Percentiles rank a stretch among this genome's conserved stretches.
Conservation (phyloP, 2,329 filamentous ascomycete species). For the Phoma herbarum region DNA sequence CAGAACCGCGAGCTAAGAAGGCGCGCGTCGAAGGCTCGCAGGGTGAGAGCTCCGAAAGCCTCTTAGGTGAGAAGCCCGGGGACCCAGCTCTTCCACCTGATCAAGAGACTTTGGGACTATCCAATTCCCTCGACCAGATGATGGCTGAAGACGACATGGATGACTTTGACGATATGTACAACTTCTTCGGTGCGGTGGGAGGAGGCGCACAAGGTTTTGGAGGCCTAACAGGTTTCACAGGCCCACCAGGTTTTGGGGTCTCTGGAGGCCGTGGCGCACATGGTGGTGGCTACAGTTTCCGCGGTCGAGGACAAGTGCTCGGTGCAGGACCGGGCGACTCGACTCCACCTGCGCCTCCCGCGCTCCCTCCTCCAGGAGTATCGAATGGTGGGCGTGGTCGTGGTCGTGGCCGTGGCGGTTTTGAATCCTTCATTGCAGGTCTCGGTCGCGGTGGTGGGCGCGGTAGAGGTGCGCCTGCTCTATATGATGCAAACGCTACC, state of each 20-base stretch:
- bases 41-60: background rate
- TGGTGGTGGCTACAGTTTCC: background rate
- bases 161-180: background rate
- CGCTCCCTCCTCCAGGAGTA: background rate
- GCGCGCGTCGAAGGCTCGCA: background rate
- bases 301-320: conserved; percentile 6
- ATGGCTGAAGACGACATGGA: background rate
- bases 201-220: background rate
- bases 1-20: conserved; percentile 11
- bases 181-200: background rate
- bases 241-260: background rate
- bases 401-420: background rate
- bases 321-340: background rate
- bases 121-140: background rate
- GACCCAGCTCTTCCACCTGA: no score
- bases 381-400: background rate
- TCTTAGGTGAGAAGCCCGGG: no score
- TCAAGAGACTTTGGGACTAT: background rate
- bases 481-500: no score
- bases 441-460: background rate
- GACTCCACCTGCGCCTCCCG: background rate
- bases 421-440: background rate
- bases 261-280: background rate
- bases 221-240: background rate
- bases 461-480: background rate